Evolutionary conservation across 2,329 filamentous ascomycete genomes (phyloP).

Genomic region (Aureobasidium vineae): DNA sequence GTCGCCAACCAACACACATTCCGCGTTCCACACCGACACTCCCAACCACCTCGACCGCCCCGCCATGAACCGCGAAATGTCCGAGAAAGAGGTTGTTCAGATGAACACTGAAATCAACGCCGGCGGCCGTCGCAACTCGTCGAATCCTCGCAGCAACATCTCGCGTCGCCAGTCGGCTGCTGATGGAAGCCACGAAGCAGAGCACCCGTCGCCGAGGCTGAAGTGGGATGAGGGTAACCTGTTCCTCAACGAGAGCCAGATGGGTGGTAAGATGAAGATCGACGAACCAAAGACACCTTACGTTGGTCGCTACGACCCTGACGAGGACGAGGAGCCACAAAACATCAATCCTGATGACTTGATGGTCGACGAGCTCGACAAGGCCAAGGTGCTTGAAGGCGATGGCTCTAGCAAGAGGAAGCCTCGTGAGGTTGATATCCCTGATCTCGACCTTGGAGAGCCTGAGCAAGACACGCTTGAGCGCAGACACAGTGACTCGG

Average conservation of each 20-base stretch:
- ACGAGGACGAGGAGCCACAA: constrained; percentile 74
- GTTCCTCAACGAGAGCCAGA: constrained; percentile 95
- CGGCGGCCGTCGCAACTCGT: constrained; percentile 80
- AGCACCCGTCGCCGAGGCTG: constrained; percentile 68
- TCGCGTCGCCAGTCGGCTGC: constrained; percentile 70
- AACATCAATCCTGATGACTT: constrained; percentile 68
- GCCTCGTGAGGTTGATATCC: constrained; percentile 72
- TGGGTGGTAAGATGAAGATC: constrained; percentile 96
- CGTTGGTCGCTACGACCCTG: constrained; percentile 84
- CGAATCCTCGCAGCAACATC: constrained; percentile 62
- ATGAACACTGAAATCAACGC: constrained; percentile 95
- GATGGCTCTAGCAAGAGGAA: constrained; percentile 42
- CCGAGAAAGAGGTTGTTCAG: constrained; percentile 84
- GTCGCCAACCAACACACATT: constrained; percentile 47
- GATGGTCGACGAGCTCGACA: constrained; percentile 66
- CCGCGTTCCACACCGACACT: constrained; percentile 36
- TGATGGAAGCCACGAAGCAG: constrained; percentile 50
- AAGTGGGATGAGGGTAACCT: constrained; percentile 99
- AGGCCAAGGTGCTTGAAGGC: constrained; percentile 42
- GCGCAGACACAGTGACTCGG: constrained; percentile 45
- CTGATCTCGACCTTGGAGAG: constrained; percentile 86
- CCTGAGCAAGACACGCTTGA: constrained; percentile 61
- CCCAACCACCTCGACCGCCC: constrained; percentile 41
- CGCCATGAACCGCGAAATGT: constrained; percentile 52
- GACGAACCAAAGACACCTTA: constrained; percentile 98